Percentiles rank a stretch among this genome's conserved stretches.
phyloP scores from a whole-genome alignment of 352 stramenopile species.

The Phytophthora chlamydospora region DNA sequence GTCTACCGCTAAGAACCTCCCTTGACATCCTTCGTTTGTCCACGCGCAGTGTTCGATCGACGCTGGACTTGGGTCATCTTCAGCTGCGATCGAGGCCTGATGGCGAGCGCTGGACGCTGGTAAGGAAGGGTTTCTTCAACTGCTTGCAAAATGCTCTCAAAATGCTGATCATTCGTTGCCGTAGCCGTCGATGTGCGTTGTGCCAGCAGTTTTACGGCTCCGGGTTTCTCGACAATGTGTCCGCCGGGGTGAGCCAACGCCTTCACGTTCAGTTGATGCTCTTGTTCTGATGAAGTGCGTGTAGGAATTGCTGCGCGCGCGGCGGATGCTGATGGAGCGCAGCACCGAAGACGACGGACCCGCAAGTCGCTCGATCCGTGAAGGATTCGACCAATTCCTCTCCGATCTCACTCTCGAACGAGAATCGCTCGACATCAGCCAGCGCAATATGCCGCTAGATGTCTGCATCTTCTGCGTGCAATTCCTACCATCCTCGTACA shows the following conservation, averaged over 20 bases:
- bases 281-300: slow-evolving; percentile 5
- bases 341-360: slow-evolving; percentile 22
- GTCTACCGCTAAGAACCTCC: background rate
- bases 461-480: slow-evolving; percentile 60
- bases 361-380: slow-evolving; percentile 28
- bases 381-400: slow-evolving; percentile 57
- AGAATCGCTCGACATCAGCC: slow-evolving; percentile 23
- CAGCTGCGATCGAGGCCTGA: background rate
- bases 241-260: slow-evolving; percentile 40
- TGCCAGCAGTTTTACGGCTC: slow-evolving; percentile 58
- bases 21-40: background rate
- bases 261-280: background rate
- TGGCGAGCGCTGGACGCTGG: slow-evolving; percentile 20
- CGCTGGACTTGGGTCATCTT: background rate
- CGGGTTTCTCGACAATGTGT: slow-evolving; percentile 55
- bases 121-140: background rate
- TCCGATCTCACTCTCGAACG: slow-evolving; percentile 46
- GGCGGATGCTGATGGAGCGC: slow-evolving; percentile 60
- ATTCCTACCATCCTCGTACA: slow-evolving; percentile 56
- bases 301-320: slow-evolving; percentile 60
- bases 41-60: background rate
- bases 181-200: slow-evolving; percentile 49
- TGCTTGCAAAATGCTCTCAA: background rate
- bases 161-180: background rate
- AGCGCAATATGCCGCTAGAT: slow-evolving; percentile 43